Base-by-base conservation (phyloP, 352 stramenopile genomes). In the Globisporangium polare region DNA sequence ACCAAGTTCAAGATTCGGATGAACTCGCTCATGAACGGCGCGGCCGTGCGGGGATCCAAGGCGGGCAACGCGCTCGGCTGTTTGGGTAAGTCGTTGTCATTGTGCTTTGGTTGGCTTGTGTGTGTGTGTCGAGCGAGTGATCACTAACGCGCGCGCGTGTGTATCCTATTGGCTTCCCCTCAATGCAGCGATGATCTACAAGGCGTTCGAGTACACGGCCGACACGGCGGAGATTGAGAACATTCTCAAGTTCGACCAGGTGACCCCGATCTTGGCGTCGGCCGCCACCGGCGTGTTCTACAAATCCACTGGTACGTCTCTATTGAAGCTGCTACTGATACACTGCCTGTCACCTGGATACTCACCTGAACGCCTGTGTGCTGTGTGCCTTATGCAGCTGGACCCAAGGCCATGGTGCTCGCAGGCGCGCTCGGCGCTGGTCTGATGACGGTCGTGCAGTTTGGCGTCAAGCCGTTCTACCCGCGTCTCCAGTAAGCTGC, bases 1-100 rank as follows among this genome's bases (percentile, higher is more conserved):
- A 76, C 80, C 53, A 95, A 93, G 74, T 89, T 95, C 71, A 94
- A 94, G 66, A 93, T 95, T 53, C 69, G 85, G 60, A 89, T 95
- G 79, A 95, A 95, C 62, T 80, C 81, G 64, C 67, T 95, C n/a
- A 89, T 95, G 73, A 95, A 95, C 66, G 83, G 83, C 39, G 85
- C 85, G 9, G 83, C 81, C 4, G 72, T 88, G 49, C 85, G 85
- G 8, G 87, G 87, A 26, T 95, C 87, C 58, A 93, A 92, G 67
- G 82, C 83, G 8, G 87, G 87, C 66, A 95, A 95, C 52, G 84
- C 84, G 7, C 73, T 95, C 17, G 87, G 80, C 22, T 90, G 86
- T 72, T 58, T 95, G 47, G 79, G 84, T 94, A 58, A 54, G 77
- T 72, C n/a, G n/a, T 43, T 26, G 7, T 56, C 17, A 35, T 55